These are phyloP conservation scores for Globisporangium middletonii DNA, from an alignment of 352 stramenopile genomes.

Conservation along the genomic window DNA sequence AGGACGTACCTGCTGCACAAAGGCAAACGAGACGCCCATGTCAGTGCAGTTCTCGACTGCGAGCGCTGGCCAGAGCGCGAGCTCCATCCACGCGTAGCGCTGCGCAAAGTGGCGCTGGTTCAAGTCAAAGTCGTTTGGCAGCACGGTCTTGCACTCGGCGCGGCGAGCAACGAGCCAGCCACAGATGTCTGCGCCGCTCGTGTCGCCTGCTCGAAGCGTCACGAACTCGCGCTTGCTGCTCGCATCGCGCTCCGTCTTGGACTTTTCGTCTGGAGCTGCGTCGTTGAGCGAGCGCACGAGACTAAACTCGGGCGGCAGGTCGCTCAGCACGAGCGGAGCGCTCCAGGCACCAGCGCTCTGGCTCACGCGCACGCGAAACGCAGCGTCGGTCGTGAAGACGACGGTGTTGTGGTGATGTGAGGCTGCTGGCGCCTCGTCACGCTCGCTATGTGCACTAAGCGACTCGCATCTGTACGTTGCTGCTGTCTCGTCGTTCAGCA, in stretches of 20 bases:
- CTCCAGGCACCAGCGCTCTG: constrained; percentile 26
- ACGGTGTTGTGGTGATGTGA: constrained; percentile 6
- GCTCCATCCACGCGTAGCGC: constrained; percentile 49
- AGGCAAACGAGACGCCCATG: constrained; percentile 19
- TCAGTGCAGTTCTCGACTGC: constrained; percentile 33
- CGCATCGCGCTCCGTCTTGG: too few relatives aligned
- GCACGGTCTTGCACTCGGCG: constrained; percentile 26
- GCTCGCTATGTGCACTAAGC: background rate
- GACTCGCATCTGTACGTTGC: background rate
- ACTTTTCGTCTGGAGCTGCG: background rate
- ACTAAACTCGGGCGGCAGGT: constrained; percentile 40
- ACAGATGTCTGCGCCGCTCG: constrained; percentile 14
- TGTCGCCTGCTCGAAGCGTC: constrained; percentile 7
- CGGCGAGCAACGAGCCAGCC: constrained; percentile 30
- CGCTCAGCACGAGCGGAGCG: constrained; percentile 12
- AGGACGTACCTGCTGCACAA: constrained; percentile 34
- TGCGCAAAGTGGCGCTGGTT: constrained; percentile 29
- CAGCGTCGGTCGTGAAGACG: constrained; percentile 30
- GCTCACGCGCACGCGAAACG: constrained; percentile 22
- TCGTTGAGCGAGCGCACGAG: constrained; percentile 31
- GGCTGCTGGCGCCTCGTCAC: background rate
- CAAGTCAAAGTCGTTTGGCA: constrained; percentile 44
- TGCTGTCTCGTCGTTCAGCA: constrained; percentile 20
- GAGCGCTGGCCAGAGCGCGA: constrained; percentile 40
- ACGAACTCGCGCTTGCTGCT: constrained; percentile 20